Evolutionary conservation across 768 basidiomycete species (phyloP).

Genomic region (Crucibulum laeve): DNA sequence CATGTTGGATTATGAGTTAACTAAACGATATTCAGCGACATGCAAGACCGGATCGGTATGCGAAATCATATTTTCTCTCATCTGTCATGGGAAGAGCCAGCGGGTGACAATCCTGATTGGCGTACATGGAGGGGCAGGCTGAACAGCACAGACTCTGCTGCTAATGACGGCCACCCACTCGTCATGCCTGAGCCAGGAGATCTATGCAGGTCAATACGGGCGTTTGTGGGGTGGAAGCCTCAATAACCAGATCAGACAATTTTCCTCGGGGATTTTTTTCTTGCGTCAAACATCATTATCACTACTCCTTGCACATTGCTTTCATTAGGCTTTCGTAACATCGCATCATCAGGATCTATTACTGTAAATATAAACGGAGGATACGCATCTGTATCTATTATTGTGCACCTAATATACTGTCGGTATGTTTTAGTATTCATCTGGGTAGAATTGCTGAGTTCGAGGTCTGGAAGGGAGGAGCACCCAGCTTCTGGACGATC

Average conservation of each 20-base stretch:
- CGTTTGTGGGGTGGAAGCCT: constrained; percentile 49
- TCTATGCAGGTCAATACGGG: constrained; percentile 47
- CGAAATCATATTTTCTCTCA: constrained; percentile 41
- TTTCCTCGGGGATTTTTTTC: too few relatives aligned
- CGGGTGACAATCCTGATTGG: constrained; percentile 46
- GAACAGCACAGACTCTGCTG: constrained; percentile 17
- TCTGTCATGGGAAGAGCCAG: constrained; percentile 49
- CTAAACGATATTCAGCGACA: constrained; percentile 47
- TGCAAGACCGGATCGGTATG: constrained; percentile 68
- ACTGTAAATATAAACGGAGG: too few relatives aligned
- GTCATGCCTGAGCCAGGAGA: constrained; percentile 21
- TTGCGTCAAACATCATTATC: too few relatives aligned
- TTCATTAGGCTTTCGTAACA: too few relatives aligned
- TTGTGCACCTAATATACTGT: too few relatives aligned
- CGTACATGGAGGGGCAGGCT: constrained; percentile 44
- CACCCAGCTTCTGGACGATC: too few relatives aligned
- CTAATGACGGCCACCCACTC: constrained; percentile 8
- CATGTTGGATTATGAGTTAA: not conserved
- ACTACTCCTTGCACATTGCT: too few relatives aligned
- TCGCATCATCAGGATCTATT: too few relatives aligned
- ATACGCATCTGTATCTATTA: too few relatives aligned
- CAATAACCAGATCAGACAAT: too few relatives aligned
- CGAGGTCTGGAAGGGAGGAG: not conserved
- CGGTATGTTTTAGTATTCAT: too few relatives aligned
- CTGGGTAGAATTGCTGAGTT: not conserved